Conservation (phyloP, 139 green algal genomes). For the Yamagishiella unicocca region DNA sequence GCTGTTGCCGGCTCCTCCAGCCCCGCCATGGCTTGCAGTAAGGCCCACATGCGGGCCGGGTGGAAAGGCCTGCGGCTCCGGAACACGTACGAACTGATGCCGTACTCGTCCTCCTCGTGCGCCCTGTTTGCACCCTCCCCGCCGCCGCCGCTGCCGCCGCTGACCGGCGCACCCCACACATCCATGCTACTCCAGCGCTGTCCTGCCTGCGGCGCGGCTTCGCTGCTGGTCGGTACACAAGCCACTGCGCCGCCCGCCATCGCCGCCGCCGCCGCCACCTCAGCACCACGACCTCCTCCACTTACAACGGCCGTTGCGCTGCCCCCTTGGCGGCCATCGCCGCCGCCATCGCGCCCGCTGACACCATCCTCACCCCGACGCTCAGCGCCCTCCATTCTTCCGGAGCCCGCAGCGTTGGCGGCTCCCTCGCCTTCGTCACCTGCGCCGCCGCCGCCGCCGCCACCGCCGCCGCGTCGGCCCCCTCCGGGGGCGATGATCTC, state of each 20-base stretch:
- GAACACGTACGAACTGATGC: conserved; percentile 55
- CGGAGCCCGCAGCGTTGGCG: background rate
- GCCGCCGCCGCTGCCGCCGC: background rate
- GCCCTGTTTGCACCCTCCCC: background rate
- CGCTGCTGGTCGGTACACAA: too few relatives aligned
- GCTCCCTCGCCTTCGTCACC: background rate
- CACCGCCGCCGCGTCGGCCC: background rate
- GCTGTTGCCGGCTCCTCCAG: background rate
- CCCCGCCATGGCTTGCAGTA: conserved; percentile 14
- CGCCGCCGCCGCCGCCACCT: background rate
- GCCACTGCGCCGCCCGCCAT: background rate
- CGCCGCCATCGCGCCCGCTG: too few relatives aligned
- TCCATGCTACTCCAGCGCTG: too few relatives aligned
- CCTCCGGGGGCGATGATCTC: background rate
- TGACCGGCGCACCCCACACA: background rate
- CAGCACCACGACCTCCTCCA: too few relatives aligned
- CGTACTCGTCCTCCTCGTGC: conserved; percentile 58
- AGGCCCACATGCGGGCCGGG: conserved; percentile 29
- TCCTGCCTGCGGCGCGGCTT: too few relatives aligned
- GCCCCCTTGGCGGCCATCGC: too few relatives aligned
- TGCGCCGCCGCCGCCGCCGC: background rate
- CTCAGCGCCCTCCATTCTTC: too few relatives aligned
- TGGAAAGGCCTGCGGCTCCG: conserved; percentile 51
- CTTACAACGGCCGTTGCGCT: too few relatives aligned
- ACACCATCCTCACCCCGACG: too few relatives aligned